phyloP scores from a whole-genome alignment of 176 grass and related monocot genomes.

The Zoysia pacifica region DNA sequence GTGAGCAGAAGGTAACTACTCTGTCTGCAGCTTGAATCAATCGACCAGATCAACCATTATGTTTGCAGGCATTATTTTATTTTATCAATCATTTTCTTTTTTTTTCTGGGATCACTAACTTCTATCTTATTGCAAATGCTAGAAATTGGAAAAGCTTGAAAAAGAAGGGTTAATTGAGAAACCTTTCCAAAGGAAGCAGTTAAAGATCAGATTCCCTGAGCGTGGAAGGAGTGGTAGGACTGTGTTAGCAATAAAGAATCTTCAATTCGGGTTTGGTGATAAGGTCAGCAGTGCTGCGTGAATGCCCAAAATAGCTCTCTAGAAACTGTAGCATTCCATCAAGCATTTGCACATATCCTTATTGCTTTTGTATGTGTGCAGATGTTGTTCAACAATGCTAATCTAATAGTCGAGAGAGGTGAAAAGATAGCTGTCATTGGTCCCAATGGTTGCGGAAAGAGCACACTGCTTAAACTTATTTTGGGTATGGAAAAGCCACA shows the following conservation, averaged over 20 bases:
- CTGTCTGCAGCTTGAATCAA: not conserved
- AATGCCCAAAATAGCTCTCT: not conserved
- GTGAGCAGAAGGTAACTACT: constrained; percentile 79
- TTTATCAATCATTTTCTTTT: not conserved
- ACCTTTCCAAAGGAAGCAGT: constrained; percentile 95
- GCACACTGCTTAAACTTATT: constrained; percentile 86
- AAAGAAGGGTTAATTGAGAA: constrained; percentile 94
- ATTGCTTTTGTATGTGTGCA: constrained; percentile 40
- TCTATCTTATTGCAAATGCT: constrained; percentile 36
- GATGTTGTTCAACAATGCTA: constrained; percentile 86
- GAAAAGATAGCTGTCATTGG: constrained; percentile 98
- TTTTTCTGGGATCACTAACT: constrained; percentile 35
- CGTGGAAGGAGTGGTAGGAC: constrained; percentile 79
- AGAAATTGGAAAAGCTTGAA: constrained; percentile 99
- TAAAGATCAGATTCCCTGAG: constrained; percentile 96
- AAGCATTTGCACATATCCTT: constrained; percentile 1
- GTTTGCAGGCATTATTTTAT: not conserved
- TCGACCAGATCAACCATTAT: not conserved
- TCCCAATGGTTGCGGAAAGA: constrained; percentile 97
- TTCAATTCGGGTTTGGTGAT: constrained; percentile 79
- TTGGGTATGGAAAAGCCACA: constrained; percentile 81
- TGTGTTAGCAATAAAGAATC: constrained; percentile 68
- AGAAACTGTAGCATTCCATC: not conserved
- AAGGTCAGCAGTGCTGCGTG: constrained; percentile 51
- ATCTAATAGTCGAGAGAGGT: constrained; percentile 84